Evolutionary conservation across 75 land plant genomes (phyloP).

Genomic region (Adiantum capillusveneris): DNA sequence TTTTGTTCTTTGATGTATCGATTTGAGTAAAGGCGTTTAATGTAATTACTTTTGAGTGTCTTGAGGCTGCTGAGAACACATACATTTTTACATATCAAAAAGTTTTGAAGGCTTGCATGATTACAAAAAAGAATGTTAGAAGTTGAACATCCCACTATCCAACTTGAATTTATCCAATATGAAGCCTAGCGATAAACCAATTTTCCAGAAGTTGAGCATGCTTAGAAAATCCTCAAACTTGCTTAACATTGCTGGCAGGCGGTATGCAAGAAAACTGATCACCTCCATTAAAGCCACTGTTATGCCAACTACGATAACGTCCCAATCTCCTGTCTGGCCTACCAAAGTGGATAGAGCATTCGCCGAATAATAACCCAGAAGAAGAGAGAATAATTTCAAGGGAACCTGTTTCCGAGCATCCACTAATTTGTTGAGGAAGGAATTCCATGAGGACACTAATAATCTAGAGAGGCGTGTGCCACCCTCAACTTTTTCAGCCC

Average conservation of each 20-base stretch:
- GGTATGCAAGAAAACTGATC: slow-evolving; percentile 7
- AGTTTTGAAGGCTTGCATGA: too few species aligned
- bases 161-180: slow-evolving; percentile 15
- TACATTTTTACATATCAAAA: too few species aligned
- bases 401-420: slow-evolving; percentile 2
- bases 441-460: neutral
- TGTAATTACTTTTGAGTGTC: too few species aligned
- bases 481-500: neutral
- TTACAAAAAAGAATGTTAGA: too few species aligned
- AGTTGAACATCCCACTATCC: neutral
- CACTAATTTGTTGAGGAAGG: neutral
- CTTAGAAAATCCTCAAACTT: slow-evolving; percentile 1
- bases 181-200: slow-evolving; percentile 9
- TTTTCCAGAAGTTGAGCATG: slow-evolving; percentile 13
- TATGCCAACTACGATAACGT: slow-evolving; percentile 10
- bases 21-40: too few species aligned
- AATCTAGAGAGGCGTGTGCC: slow-evolving; percentile 2
- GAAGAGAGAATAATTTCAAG: slow-evolving; percentile 5
- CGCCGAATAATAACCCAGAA: slow-evolving; percentile 14
- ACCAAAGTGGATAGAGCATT: slow-evolving; percentile 13
- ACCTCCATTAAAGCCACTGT: slow-evolving; percentile 6
- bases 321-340: slow-evolving; percentile 18
- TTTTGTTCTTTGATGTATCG: too few species aligned
- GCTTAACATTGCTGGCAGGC: neutral
- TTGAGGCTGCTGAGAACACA: too few species aligned